Base-by-base conservation (phyloP, 2,329 filamentous ascomycete species). In the Hymenoscyphus infarciens region DNA sequence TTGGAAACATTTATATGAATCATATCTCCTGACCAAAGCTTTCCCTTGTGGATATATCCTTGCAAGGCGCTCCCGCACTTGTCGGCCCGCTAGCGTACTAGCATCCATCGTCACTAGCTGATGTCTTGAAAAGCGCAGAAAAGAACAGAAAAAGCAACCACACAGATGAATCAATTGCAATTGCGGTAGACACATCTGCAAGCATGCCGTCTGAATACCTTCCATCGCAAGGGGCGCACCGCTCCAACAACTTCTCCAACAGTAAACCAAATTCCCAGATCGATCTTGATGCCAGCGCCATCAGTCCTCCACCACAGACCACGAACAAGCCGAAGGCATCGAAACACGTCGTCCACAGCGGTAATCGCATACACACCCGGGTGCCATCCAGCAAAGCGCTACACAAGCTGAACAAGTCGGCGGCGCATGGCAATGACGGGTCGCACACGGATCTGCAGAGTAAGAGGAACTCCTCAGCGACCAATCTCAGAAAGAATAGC, bases 401-500 rank as follows among this genome's bases (percentile, higher is more conserved):
- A 56, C 68, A 70, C 45, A 74, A 73, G 66, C 66, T 68, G 33
- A 65, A 62, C 6, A 71, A 70, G 61, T 65, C 63, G 39, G 70
- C 70, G 61, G 66, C 64, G 42, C 69, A 72, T 56, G 66, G 57
- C 38, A 65, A 65, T 58, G 71, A 72, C 11, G 69, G 62, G 22
- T 70, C 70, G 53, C 68, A 70, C 57, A 67, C 64, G 16, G 71
- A 73, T 65, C 57, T 69, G 60, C 72, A 69, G 65, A 65, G 68
- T 53, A 64, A 61, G 13, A 66, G 62, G 45, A 70, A 71, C 62
- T 61, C 66, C 8, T 74, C 72, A 8, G 64, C 69, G n/a, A 72
- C 70, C 16, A 72, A 63, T 56, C 75, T 84, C 13, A 52, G n/a
- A 10, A 72, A 72, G 66, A 85, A 83, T 73, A 68, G 76, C 13